Evolutionary conservation across 2,329 filamentous ascomycete genomes (phyloP).

Genomic region (Xylariaceae sp.): DNA sequence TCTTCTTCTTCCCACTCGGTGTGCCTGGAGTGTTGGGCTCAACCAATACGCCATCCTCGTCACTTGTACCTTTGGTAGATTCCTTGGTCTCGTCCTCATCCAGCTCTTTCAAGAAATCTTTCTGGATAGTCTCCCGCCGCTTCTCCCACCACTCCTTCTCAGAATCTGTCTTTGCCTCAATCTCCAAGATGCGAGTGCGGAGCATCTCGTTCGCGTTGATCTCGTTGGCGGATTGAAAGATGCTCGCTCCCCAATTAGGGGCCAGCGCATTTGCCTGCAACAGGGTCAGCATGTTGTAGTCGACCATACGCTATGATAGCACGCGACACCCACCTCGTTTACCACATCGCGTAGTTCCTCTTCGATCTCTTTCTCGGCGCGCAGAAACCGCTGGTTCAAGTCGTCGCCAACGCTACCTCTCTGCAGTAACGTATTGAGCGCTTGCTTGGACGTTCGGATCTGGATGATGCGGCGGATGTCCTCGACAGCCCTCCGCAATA

Average conservation of each 20-base stretch:
- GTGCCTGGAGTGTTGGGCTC: slow-evolving; percentile 46
- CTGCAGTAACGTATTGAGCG: slow-evolving; percentile 77
- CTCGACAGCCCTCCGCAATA: slow-evolving; percentile 84
- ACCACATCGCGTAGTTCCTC: slow-evolving; percentile 93
- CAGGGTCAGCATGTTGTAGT: background rate
- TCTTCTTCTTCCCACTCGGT: slow-evolving; percentile 53
- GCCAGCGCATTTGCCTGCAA: slow-evolving; percentile 81
- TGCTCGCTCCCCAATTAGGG: slow-evolving; percentile 85
- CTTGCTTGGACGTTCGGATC: slow-evolving; percentile 82
- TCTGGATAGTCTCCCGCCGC: slow-evolving; percentile 67
- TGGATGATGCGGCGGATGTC: slow-evolving; percentile 91
- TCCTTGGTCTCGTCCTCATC: slow-evolving; percentile 49
- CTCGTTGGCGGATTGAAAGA: slow-evolving; percentile 97
- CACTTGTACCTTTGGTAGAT: slow-evolving; percentile 43
- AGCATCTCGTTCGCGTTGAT: slow-evolving; percentile 81
- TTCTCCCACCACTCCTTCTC: slow-evolving; percentile 95
- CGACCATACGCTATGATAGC: background rate
- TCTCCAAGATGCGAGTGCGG: slow-evolving; percentile 70
- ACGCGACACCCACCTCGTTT: slow-evolving; percentile 61
- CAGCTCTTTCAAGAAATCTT: slow-evolving; percentile 80
- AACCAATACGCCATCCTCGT: slow-evolving; percentile 75
- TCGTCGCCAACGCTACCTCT: slow-evolving; percentile 93
- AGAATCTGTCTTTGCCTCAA: slow-evolving; percentile 63
- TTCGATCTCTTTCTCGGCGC: slow-evolving; percentile 97
- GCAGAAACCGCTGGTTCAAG: slow-evolving; percentile 84